Conservation (phyloP, 345 rosid genomes). For the Raphanus raphanistrum region DNA sequence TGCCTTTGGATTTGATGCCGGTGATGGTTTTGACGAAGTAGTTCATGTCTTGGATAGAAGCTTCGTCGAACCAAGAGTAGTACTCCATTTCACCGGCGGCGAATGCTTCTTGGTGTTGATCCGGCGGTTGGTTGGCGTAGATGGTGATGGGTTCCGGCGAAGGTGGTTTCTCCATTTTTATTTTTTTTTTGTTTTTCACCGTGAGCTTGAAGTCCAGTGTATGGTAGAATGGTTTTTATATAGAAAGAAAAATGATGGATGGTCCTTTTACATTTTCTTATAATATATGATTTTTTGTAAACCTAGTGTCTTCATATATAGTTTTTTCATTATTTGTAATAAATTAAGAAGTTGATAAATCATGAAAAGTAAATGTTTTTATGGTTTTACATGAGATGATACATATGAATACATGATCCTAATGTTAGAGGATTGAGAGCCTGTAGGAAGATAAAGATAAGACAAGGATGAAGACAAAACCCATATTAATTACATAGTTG, state of each 20-base stretch:
- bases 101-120: conserved; percentile 28
- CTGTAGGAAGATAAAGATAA: conserved; percentile 30
- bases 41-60: conserved; percentile 86
- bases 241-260: conserved; percentile 4
- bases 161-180: conserved; percentile 47
- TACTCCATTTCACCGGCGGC: conserved; percentile 37
- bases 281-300: no score
- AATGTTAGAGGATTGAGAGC: conserved; percentile 35
- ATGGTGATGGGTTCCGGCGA: conserved; percentile 40
- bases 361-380: neutral
- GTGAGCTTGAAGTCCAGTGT: conserved; percentile 19
- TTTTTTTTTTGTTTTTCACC: neutral
- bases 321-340: neutral
- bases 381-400: neutral
- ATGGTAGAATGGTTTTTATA: neutral
- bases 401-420: neutral
- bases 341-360: neutral
- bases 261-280: neutral
- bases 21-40: conserved; percentile 78
- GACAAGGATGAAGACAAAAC: conserved; percentile 30
- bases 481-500: neutral
- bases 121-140: conserved; percentile 21
- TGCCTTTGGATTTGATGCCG: conserved; percentile 78
- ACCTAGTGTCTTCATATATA: neutral
- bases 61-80: conserved; percentile 66